phyloP scores from a whole-genome alignment of 805 yeast species.

The Wickerhamiella siamensis region DNA sequence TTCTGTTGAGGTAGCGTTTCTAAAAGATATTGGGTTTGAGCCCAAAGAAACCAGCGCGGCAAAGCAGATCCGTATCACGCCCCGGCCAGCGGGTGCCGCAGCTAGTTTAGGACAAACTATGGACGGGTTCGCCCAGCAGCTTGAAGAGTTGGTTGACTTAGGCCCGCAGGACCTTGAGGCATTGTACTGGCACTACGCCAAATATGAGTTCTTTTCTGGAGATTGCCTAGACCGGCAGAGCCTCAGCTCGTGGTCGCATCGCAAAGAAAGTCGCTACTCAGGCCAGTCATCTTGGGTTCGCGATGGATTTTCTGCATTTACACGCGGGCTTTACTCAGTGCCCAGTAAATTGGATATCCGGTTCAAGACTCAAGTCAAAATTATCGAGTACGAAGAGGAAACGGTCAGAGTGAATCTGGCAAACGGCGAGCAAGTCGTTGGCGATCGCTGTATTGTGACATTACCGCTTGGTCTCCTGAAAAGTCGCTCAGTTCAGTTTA shows the following conservation, averaged over 20 bases:
- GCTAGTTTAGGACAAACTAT: slow-evolving; percentile 28
- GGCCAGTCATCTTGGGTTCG: slow-evolving; percentile 28
- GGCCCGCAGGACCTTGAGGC: slow-evolving; percentile 25
- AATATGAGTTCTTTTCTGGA: slow-evolving; percentile 28
- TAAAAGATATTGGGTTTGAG: slow-evolving; percentile 20
- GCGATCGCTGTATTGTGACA: slow-evolving; percentile 28
- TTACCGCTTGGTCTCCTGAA: slow-evolving; percentile 31
- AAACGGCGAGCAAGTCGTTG: slow-evolving; percentile 29
- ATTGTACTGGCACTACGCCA: slow-evolving; percentile 30
- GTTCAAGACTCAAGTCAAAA: slow-evolving; percentile 27
- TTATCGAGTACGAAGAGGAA: slow-evolving; percentile 26
- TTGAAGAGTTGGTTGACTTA: slow-evolving; percentile 23
- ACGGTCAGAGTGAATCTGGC: slow-evolving; percentile 23
- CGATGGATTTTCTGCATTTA: slow-evolving; percentile 25
- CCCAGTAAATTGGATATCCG: slow-evolving; percentile 29
- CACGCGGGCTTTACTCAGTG: slow-evolving; percentile 26
- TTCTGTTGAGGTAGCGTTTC: slow-evolving; percentile 20
- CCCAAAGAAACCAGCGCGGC: slow-evolving; percentile 5
- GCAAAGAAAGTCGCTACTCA: slow-evolving; percentile 27
- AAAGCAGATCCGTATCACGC: slow-evolving; percentile 18
- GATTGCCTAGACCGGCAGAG: slow-evolving; percentile 24
- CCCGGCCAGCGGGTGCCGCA: slow-evolving; percentile 25
- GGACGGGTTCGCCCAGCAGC: slow-evolving; percentile 23
- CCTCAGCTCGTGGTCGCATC: slow-evolving; percentile 30
- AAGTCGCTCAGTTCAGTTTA: slow-evolving; percentile 26